Evolutionary conservation across 768 basidiomycete species (phyloP).

Genomic region (Tricholoma sp.): DNA sequence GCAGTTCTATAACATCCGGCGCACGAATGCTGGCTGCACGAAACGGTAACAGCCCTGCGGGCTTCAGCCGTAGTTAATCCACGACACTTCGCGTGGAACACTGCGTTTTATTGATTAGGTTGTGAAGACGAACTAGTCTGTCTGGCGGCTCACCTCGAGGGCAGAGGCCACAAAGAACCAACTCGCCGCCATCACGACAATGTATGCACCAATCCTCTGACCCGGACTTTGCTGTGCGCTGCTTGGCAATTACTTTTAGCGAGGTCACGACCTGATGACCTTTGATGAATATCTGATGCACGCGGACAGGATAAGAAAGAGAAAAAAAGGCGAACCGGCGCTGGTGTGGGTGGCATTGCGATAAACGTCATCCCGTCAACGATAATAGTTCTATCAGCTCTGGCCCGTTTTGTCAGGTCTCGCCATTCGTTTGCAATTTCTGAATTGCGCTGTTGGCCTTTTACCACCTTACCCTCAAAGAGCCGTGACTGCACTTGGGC

Average conservation of each 20-base stretch:
- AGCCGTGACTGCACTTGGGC: slow-evolving; percentile 53
- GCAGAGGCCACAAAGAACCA: slow-evolving; percentile 43
- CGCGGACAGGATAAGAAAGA: not conserved
- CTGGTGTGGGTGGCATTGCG: slow-evolving; percentile 6
- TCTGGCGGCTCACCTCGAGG: slow-evolving; percentile 43
- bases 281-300: slow-evolving; percentile 5
- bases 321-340: not conserved
- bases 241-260: slow-evolving; percentile 16
- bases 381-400: slow-evolving; percentile 33
- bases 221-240: slow-evolving; percentile 33
- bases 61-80: slow-evolving; percentile 31
- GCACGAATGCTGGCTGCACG: slow-evolving; percentile 51
- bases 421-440: slow-evolving; percentile 44
- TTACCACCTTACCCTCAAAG: slow-evolving; percentile 48
- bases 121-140: not conserved
- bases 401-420: slow-evolving; percentile 40
- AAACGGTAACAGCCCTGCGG: slow-evolving; percentile 17
- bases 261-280: not conserved
- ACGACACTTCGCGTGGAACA: slow-evolving; percentile 49
- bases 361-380: slow-evolving; percentile 26
- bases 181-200: slow-evolving; percentile 55
- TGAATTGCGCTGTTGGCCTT: slow-evolving; percentile 29
- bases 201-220: slow-evolving; percentile 55
- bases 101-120: slow-evolving; percentile 22
- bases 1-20: slow-evolving; percentile 38